phyloP scores from a whole-genome alignment of 2,329 filamentous ascomycete species.

The Penicillium paneum region DNA sequence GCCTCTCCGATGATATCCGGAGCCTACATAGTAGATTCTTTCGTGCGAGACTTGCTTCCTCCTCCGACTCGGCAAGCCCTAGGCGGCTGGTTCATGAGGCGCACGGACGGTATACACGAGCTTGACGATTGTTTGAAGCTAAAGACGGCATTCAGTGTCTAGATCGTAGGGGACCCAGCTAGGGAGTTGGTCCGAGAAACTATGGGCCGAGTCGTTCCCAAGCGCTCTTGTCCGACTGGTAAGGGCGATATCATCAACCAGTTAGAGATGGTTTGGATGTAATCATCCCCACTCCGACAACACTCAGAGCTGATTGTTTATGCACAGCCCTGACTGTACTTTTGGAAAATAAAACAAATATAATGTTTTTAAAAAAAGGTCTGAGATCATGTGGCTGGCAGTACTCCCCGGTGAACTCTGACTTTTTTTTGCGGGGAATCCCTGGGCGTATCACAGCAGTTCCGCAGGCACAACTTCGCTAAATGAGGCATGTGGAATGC shows the following conservation, averaged over 20 bases:
- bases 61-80: slow-evolving; percentile 13
- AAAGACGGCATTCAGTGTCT: slow-evolving; percentile 16
- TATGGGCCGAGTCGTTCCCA: slow-evolving; percentile 8
- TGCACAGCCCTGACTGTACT: slow-evolving; percentile 10
- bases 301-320: not conserved
- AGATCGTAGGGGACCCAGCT: slow-evolving; percentile 14
- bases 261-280: slow-evolving; percentile 1
- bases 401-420: slow-evolving; percentile 13
- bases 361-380: not conserved
- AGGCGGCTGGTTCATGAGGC: slow-evolving; percentile 8
- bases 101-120: slow-evolving; percentile 19
- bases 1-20: slow-evolving; percentile 16
- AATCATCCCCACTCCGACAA: slow-evolving; percentile 11
- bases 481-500: slow-evolving; percentile 23
- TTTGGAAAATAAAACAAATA: not conserved
- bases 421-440: slow-evolving; percentile 27
- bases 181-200: slow-evolving; percentile 1
- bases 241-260: slow-evolving; percentile 1
- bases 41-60: slow-evolving; percentile 10
- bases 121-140: slow-evolving; percentile 19
- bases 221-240: slow-evolving; percentile 10
- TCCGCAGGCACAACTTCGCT: slow-evolving; percentile 13
- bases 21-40: not conserved
- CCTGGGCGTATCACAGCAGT: slow-evolving; percentile 26
- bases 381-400: slow-evolving; percentile 21